Conservation (phyloP, 805 yeast genomes). For the Metschnikowia corniflorae region DNA sequence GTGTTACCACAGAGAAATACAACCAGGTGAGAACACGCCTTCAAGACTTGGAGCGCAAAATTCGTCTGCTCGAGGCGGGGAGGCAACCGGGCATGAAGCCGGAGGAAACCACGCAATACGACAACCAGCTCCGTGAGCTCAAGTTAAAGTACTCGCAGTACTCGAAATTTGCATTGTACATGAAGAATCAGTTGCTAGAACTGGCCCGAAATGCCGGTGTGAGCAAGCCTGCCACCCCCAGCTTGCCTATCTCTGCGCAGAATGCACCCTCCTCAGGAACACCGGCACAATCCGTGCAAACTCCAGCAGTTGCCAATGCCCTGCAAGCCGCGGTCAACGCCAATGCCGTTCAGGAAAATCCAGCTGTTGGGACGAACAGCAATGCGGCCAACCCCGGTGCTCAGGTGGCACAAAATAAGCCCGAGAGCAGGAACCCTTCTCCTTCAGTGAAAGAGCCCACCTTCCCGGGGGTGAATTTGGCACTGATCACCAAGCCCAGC, state of each 20-base stretch:
- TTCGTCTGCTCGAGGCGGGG: conserved; percentile 48
- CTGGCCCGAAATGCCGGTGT: conserved; percentile 21
- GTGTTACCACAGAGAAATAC: conserved; percentile 35
- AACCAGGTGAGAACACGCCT: conserved; percentile 45
- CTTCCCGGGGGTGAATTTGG: conserved; percentile 27
- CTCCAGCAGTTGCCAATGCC: conserved; percentile 25
- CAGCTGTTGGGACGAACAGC: conserved; percentile 3
- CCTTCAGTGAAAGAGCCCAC: conserved; percentile 13
- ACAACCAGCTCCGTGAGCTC: conserved; percentile 47
- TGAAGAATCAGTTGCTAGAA: conserved; percentile 40
- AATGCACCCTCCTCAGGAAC: conserved; percentile 5
- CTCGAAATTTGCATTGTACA: conserved; percentile 47
- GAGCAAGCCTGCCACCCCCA: conserved; percentile 6
- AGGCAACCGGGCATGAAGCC: conserved; percentile 43
- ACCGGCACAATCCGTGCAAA: conserved; percentile 9
- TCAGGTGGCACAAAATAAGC: conserved; percentile 3
- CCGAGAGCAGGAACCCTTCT: conserved; percentile 6
- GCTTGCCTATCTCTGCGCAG: conserved; percentile 2
- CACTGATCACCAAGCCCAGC: conserved; percentile 46
- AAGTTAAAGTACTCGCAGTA: conserved; percentile 47
- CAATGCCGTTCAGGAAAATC: conserved; percentile 10
- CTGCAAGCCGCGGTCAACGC: conserved; percentile 16
- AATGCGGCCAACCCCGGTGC: conserved; percentile 2
- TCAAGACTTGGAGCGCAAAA: conserved; percentile 46
- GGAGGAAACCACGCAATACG: conserved; percentile 42